Base-by-base conservation (phyloP, 2,329 filamentous ascomycete genomes). In the Gremmenia infestans region DNA sequence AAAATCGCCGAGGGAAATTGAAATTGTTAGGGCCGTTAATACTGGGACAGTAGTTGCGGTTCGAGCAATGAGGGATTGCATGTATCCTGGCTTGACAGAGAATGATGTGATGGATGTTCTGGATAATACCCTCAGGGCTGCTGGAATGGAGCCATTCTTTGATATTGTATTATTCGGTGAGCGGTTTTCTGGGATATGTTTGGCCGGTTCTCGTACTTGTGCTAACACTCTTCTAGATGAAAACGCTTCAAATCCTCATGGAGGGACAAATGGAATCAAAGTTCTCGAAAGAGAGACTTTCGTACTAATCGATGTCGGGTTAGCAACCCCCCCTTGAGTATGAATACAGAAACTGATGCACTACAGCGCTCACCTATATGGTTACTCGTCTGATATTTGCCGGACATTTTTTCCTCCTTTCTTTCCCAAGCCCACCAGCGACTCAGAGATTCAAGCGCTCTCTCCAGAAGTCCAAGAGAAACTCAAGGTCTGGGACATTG, bases 331-430 rank as follows among this genome's bases (percentile, higher is more conserved):
- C 42, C 11, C 19, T 4, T 52, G 35, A n/a, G 40, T 8, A 5
- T 12, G 15, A 17, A 5, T 14, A 23, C 6, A 14, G 23, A 28
- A 47, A 4, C 54, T 61, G 23, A 57, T 42, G 15, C 17, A n/a
- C 4, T 37, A 53, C 57, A 71, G 81, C 1, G 78, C 81, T 0
- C 82, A 85, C 65, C 77, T 83, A 35, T 73, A 80, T 46, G 82
- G 83, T 4, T 86, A 86, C 67, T 82, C 79, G 4, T 85, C 81
- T 2, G 82, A 87, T 60, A 82, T 86, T 7, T 83, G 80, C 63
- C 78, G 83, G 15, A 84, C 80, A 46, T 86, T 86, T 70, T 82
- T 83, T 65, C 66, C 67, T 23, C 71, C 67, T 8, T 73, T 69
- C 60, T 70, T 65, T 28, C 62, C 58, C n/a, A 67, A 64, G 49